phyloP scores from a whole-genome alignment of 2,329 filamentous ascomycete species.

The Spiromastix sp. region DNA sequence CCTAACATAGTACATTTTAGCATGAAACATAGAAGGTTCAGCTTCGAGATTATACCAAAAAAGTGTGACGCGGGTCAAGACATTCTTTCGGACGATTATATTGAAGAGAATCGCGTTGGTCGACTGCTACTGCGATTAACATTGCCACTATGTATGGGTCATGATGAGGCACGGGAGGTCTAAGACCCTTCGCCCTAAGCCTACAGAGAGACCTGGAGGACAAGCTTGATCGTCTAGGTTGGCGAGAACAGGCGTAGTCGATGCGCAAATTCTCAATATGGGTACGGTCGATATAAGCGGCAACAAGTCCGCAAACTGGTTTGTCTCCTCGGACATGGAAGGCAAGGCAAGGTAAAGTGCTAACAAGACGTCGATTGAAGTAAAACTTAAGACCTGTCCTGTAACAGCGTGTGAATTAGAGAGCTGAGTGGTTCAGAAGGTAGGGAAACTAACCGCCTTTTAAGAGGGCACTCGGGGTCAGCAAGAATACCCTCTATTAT shows the following conservation, averaged over 20 bases:
- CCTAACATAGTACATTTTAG: neutral
- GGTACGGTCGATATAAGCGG: conserved; percentile 1
- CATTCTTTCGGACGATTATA: neutral
- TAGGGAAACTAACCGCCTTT: neutral
- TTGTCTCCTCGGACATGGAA: neutral
- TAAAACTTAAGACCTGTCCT: neutral
- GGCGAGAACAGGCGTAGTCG: neutral
- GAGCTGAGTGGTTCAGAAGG: neutral
- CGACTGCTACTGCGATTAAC: conserved; percentile 2
- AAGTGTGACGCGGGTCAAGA: neutral
- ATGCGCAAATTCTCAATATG: neutral
- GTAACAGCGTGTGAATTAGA: neutral
- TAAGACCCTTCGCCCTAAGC: conserved; percentile 2
- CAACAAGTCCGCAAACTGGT: neutral
- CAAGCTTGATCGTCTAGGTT: neutral
- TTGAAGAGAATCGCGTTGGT: neutral
- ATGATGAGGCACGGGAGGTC: neutral
- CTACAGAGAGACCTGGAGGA: neutral
- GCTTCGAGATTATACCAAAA: neutral
- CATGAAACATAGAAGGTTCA: neutral
- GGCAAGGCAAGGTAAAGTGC: conserved; percentile 1
- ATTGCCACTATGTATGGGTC: conserved; percentile 7
- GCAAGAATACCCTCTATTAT: neutral
- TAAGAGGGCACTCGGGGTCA: neutral
- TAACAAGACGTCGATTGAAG: conserved; percentile 2